phyloP scores from a whole-genome alignment of 768 basidiomycete species.

The Trichaptum fuscoviolaceum region DNA sequence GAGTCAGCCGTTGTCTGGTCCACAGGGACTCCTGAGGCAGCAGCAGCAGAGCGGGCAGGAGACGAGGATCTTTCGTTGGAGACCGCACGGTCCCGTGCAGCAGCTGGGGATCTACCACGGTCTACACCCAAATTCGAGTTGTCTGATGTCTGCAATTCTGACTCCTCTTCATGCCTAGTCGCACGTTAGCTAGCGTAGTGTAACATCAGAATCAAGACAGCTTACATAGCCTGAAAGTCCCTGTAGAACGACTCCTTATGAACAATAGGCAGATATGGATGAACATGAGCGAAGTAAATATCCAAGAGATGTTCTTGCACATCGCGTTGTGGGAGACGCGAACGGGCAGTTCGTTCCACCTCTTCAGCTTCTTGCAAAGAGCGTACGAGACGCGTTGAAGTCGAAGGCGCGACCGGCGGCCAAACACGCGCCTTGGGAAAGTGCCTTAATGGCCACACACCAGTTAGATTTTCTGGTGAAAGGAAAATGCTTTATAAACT shows the following conservation, averaged over 20 bases:
- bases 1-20: constrained; percentile 20
- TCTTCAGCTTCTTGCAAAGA: constrained; percentile 31
- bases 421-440: constrained; percentile 89
- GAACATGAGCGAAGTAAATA: constrained; percentile 79
- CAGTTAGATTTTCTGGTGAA: constrained; percentile 7
- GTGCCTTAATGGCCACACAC: constrained; percentile 42
- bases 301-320: constrained; percentile 67
- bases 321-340: constrained; percentile 48
- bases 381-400: constrained; percentile 16
- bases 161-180: constrained; percentile 1
- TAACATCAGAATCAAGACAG: not conserved
- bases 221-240: constrained; percentile 40
- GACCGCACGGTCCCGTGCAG: not conserved
- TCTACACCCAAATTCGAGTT: not conserved
- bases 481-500: constrained; percentile 21
- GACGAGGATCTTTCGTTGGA: not conserved
- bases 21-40: constrained; percentile 27
- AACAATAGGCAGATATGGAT: constrained; percentile 71
- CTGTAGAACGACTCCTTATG: constrained; percentile 68
- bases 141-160: not conserved
- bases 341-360: constrained; percentile 9
- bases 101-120: not conserved
- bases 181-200: too few relatives aligned
- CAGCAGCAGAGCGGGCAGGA: constrained; percentile 7
- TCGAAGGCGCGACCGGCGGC: constrained; percentile 49